Evolutionary conservation across 148 eudicot species (phyloP).

Genomic region (Hydrangea macrophylla): DNA sequence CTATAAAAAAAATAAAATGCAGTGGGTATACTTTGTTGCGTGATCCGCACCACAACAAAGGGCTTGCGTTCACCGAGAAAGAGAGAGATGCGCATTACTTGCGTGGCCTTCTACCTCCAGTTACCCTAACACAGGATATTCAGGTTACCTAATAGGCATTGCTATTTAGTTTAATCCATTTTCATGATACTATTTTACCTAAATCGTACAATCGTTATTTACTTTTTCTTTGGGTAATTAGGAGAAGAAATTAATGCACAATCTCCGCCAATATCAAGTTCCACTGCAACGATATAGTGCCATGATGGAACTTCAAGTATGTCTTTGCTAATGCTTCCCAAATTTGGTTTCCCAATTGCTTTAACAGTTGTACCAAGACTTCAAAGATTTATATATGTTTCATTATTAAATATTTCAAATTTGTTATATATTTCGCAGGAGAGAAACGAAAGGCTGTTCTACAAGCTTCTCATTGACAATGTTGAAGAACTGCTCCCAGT

Average conservation of each 20-base stretch:
- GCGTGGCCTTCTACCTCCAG: slow-evolving; percentile 85
- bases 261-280: slow-evolving; percentile 65
- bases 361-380: too few relatives aligned
- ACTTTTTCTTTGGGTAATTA: slow-evolving; percentile 16
- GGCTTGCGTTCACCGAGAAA: slow-evolving; percentile 69
- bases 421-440: slow-evolving; percentile 48
- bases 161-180: background rate
- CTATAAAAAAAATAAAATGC: slow-evolving; percentile 16
- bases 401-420: background rate
- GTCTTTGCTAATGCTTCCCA: background rate
- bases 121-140: slow-evolving; percentile 52
- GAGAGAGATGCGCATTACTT: slow-evolving; percentile 92
- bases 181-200: background rate
- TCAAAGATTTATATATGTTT: too few relatives aligned
- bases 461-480: slow-evolving; percentile 87
- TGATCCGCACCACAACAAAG: slow-evolving; percentile 88
- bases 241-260: slow-evolving; percentile 69
- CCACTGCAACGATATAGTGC: slow-evolving; percentile 85
- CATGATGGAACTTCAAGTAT: slow-evolving; percentile 93
- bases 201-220: background rate
- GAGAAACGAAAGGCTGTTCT: slow-evolving; percentile 83
- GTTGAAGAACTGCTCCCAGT: slow-evolving; percentile 91
- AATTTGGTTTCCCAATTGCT: too few relatives aligned
- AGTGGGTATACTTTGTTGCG: slow-evolving; percentile 82
- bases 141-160: slow-evolving; percentile 45